phyloP scores from a whole-genome alignment of 768 basidiomycete genomes.

The Pleurotus eryngii region DNA sequence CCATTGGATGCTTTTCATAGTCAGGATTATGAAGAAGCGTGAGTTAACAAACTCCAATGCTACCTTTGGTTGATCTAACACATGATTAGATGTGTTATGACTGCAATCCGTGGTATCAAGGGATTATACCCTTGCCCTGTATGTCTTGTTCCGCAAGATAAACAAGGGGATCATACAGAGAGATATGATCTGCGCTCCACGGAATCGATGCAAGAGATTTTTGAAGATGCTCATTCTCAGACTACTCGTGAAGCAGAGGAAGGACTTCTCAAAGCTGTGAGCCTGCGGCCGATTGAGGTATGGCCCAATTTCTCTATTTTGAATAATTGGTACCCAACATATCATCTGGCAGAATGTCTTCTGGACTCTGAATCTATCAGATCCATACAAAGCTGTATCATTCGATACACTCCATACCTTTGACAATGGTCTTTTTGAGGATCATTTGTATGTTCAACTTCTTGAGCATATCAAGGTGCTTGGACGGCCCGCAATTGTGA shows the following conservation, averaged over 20 bases:
- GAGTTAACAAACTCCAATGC: slow-evolving; percentile 11
- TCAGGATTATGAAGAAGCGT: slow-evolving; percentile 46
- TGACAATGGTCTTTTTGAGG: slow-evolving; percentile 26
- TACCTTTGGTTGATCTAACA: neutral
- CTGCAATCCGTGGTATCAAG: slow-evolving; percentile 26
- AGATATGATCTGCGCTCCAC: slow-evolving; percentile 14
- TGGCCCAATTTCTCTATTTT: slow-evolving; percentile 7
- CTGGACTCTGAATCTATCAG: slow-evolving; percentile 29
- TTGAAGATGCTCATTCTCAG: slow-evolving; percentile 10
- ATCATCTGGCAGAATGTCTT: slow-evolving; percentile 33
- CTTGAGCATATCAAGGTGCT: slow-evolving; percentile 15
- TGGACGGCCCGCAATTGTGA: slow-evolving; percentile 11
- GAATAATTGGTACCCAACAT: neutral
- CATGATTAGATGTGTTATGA: slow-evolving; percentile 32
- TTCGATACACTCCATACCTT: slow-evolving; percentile 38
- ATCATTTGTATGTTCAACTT: slow-evolving; percentile 27
- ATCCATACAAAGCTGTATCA: slow-evolving; percentile 29
- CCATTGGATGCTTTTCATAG: slow-evolving; percentile 35
- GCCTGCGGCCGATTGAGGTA: slow-evolving; percentile 22
- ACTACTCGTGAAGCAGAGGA: neutral
- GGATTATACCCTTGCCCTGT: slow-evolving; percentile 33
- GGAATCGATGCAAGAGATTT: slow-evolving; percentile 11
- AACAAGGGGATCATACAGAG: slow-evolving; percentile 20
- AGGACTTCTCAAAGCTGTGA: slow-evolving; percentile 15
- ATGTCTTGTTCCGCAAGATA: slow-evolving; percentile 27